A percentile compares a stretch with the other conserved stretches of the same genome.
Conservation (phyloP, 192 early-diverging fungal species). For the Coemansia sp. region DNA sequence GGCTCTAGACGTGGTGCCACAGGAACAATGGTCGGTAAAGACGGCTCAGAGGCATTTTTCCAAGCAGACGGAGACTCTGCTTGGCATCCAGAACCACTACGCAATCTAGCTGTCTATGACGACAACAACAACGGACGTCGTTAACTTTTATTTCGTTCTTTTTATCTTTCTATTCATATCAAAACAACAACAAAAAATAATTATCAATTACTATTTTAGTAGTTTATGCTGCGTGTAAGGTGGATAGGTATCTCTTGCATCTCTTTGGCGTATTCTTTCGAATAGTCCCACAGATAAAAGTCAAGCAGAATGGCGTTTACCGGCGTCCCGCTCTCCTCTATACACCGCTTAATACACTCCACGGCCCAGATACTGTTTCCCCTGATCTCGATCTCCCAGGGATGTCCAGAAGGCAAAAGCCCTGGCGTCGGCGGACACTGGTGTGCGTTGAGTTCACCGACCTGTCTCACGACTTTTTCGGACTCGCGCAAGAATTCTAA, state of each 20-base stretch:
- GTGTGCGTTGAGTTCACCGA: neutral
- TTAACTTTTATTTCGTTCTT: neutral
- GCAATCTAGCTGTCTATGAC: conserved; percentile 48
- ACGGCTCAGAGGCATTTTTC: conserved; percentile 77
- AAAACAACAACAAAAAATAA: neutral
- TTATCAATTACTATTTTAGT: conserved; percentile 43
- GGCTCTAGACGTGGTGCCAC: conserved; percentile 63
- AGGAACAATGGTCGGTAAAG: conserved; percentile 72
- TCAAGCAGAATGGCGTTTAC: conserved; percentile 85
- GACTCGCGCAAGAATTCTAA: conserved; percentile 43
- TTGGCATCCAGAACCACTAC: conserved; percentile 49
- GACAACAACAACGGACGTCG: conserved; percentile 11
- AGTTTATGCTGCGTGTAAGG: conserved; percentile 66
- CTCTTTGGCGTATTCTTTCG: conserved; percentile 66
- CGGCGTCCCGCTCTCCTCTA: conserved; percentile 14
- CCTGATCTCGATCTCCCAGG: conserved; percentile 79
- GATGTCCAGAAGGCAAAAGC: conserved; percentile 63
- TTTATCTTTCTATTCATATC: neutral
- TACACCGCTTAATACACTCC: conserved; percentile 55
- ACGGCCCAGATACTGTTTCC: conserved; percentile 83
- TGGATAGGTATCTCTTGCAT: conserved; percentile 68
- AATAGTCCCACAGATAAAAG: conserved; percentile 89
- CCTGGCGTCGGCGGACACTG: conserved; percentile 13
- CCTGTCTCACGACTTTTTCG: conserved; percentile 13
- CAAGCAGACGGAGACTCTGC: conserved; percentile 58